These are phyloP conservation scores for Aspergillus ochraceus DNA, from an alignment of 2,329 filamentous ascomycete species.

Conservation along the genomic window DNA sequence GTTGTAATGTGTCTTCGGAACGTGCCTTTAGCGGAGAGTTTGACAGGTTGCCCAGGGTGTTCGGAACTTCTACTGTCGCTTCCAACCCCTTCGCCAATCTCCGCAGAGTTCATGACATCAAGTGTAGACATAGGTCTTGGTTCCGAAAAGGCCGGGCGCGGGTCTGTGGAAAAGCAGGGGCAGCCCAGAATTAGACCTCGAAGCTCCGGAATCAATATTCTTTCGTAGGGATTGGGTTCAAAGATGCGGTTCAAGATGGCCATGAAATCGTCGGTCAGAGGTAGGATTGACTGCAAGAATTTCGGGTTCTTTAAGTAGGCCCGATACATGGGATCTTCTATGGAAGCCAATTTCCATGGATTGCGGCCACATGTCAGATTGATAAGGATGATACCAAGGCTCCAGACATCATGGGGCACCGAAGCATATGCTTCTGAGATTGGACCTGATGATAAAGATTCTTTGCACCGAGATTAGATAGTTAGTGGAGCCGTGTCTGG, in stretches of 20 bases:
- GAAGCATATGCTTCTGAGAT: conserved; percentile 78
- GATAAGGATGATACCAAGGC: conserved; percentile 94
- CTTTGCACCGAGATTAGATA: conserved; percentile 48
- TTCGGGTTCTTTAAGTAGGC: conserved; percentile 81
- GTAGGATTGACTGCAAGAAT: conserved; percentile 90
- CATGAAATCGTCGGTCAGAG: conserved; percentile 85
- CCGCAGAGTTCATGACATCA: too few relatives aligned
- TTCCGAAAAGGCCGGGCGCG: neutral
- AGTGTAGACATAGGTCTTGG: too few relatives aligned
- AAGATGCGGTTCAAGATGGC: conserved; percentile 85
- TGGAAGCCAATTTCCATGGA: conserved; percentile 94
- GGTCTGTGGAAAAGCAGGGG: conserved; percentile 63
- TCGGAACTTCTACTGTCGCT: too few relatives aligned
- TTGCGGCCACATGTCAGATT: conserved; percentile 98
- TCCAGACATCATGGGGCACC: conserved; percentile 96
- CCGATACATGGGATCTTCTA: conserved; percentile 91
- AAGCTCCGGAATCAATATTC: conserved; percentile 80
- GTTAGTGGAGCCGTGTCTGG: neutral
- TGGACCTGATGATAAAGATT: conserved; percentile 79
- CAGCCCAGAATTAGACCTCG: conserved; percentile 74
- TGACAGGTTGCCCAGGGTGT: too few relatives aligned
- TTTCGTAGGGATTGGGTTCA: conserved; percentile 75
- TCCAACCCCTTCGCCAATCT: too few relatives aligned
- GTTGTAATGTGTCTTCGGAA: too few relatives aligned
- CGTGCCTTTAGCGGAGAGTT: too few relatives aligned